Conservation (phyloP, 768 basidiomycete species). For the Suillus decipiens region DNA sequence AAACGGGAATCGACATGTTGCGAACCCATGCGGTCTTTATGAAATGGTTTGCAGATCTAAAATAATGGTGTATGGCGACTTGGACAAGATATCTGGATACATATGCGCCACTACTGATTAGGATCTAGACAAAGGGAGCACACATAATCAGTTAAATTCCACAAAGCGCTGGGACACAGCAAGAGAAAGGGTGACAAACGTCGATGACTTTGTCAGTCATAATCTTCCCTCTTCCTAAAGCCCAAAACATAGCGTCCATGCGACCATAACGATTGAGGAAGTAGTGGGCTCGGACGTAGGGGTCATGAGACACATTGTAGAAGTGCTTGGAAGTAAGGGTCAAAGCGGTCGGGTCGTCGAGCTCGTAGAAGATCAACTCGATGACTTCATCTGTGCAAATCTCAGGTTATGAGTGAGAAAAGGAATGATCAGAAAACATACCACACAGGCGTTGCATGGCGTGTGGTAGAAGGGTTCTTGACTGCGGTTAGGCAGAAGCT, state of each 20-base stretch:
- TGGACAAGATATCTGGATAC: slow-evolving; percentile 79
- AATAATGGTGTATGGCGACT: slow-evolving; percentile 78
- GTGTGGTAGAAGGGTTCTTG: slow-evolving; percentile 8
- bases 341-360: slow-evolving; percentile 63
- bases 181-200: slow-evolving; percentile 45
- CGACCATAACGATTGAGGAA: slow-evolving; percentile 74
- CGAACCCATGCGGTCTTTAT: slow-evolving; percentile 78
- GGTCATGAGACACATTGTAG: slow-evolving; percentile 63
- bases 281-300: slow-evolving; percentile 77
- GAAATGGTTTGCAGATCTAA: slow-evolving; percentile 70
- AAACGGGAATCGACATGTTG: slow-evolving; percentile 58
- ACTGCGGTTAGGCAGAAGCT: slow-evolving; percentile 10
- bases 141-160: slow-evolving; percentile 28
- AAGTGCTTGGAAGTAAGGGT: slow-evolving; percentile 60
- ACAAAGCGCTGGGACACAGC: slow-evolving; percentile 18
- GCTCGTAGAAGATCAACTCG: slow-evolving; percentile 72
- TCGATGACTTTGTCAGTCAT: slow-evolving; percentile 67
- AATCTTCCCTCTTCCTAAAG: slow-evolving; percentile 70
- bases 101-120: slow-evolving; percentile 74
- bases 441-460: slow-evolving; percentile 70
- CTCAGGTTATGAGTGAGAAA: slow-evolving; percentile 13
- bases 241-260: slow-evolving; percentile 71
- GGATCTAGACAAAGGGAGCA: slow-evolving; percentile 48
- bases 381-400: slow-evolving; percentile 57
- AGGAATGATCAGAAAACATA: slow-evolving; percentile 37